phyloP scores from a whole-genome alignment of 1,139 yeast genomes.

The Hemisphaericaspora xylanilytica region DNA sequence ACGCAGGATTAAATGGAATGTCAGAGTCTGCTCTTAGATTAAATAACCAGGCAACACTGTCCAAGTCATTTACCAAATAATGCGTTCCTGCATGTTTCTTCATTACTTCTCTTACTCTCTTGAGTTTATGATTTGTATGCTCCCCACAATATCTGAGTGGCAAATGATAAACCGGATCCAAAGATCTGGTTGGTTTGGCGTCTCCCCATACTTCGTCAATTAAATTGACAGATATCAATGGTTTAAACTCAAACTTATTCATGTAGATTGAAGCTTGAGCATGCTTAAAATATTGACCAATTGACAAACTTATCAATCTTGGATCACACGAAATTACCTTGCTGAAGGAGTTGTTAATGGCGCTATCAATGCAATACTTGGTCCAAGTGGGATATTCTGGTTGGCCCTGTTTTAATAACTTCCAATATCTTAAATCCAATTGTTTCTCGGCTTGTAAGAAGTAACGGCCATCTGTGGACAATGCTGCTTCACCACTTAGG shows the following conservation, averaged over 20 bases:
- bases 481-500: slow-evolving; percentile 41
- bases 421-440: slow-evolving; percentile 35
- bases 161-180: slow-evolving; percentile 38
- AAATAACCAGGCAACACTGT: slow-evolving; percentile 56
- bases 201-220: slow-evolving; percentile 43
- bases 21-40: slow-evolving; percentile 48
- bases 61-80: slow-evolving; percentile 44
- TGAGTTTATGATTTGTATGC: slow-evolving; percentile 31
- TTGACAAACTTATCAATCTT: slow-evolving; percentile 29
- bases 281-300: slow-evolving; percentile 35
- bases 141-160: slow-evolving; percentile 46
- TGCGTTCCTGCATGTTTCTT: slow-evolving; percentile 21
- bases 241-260: slow-evolving; percentile 28
- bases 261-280: slow-evolving; percentile 21
- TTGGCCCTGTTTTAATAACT: slow-evolving; percentile 38
- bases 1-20: slow-evolving; percentile 49
- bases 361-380: slow-evolving; percentile 35
- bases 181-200: slow-evolving; percentile 39
- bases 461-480: slow-evolving; percentile 59
- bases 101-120: slow-evolving; percentile 27
- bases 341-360: slow-evolving; percentile 31
- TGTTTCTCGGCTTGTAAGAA: slow-evolving; percentile 48
- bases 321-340: slow-evolving; percentile 44
- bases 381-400: slow-evolving; percentile 39
- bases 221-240: slow-evolving; percentile 31